phyloP scores from a whole-genome alignment of 345 rosid species.

The Aquilaria sinensis region DNA sequence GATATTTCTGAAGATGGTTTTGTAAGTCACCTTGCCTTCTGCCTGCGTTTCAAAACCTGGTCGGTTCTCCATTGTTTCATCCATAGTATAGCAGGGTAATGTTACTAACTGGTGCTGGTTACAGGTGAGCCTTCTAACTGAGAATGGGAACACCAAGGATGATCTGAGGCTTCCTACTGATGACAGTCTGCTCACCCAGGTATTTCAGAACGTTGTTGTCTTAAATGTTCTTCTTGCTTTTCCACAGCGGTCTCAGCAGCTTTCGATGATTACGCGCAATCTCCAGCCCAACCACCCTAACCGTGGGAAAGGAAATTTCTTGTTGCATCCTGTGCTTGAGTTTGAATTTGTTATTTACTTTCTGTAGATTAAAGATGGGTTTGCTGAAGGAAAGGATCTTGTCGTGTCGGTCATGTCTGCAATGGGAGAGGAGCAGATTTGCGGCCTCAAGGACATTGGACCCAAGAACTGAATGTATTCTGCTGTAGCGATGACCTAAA shows the following conservation, averaged over 20 bases:
- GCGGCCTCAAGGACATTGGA: conserved; percentile 63
- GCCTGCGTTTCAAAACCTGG: neutral
- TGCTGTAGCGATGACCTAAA: conserved; percentile 21
- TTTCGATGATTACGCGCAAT: too few relatives aligned
- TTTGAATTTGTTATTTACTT: neutral
- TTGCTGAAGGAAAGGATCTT: conserved; percentile 62
- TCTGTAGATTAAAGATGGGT: conserved; percentile 51
- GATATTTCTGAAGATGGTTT: conserved; percentile 83
- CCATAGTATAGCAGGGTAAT: neutral
- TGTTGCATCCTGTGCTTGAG: neutral
- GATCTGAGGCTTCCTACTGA: conserved; percentile 75
- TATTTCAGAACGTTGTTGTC: neutral
- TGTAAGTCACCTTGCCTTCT: conserved; percentile 32
- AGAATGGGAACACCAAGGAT: conserved; percentile 63
- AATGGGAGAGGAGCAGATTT: conserved; percentile 72
- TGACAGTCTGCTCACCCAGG: conserved; percentile 58
- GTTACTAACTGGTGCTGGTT: neutral
- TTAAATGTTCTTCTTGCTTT: neutral
- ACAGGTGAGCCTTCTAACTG: conserved; percentile 70
- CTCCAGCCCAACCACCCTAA: too few relatives aligned
- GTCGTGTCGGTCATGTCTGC: conserved; percentile 63
- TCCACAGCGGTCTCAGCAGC: neutral
- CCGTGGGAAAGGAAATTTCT: neutral
- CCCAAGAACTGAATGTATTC: conserved; percentile 38
- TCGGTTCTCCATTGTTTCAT: neutral